phyloP scores from a whole-genome alignment of 495 filamentous ascomycete species.

The Aspergillus wentii region DNA sequence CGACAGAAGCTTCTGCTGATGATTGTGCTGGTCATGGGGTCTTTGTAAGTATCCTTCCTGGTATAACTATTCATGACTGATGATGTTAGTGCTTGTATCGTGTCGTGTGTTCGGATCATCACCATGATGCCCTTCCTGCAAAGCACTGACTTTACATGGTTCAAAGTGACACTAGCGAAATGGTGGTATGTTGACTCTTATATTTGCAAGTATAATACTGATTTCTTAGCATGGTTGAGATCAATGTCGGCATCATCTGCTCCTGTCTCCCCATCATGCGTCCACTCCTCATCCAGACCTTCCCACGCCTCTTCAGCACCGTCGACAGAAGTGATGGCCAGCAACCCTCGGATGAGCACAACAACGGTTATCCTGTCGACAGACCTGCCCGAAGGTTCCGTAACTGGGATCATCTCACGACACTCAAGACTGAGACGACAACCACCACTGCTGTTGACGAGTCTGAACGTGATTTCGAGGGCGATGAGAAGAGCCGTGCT shows the following conservation, averaged over 20 bases:
- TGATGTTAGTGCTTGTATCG: conserved; percentile 5
- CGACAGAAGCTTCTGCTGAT: conserved; percentile 5
- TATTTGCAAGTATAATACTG: not conserved
- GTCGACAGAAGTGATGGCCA: not conserved
- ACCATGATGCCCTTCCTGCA: conserved; percentile 9
- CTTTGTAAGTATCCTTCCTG: conserved; percentile 4
- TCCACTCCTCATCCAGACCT: conserved; percentile 2
- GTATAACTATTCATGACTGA: too few species aligned
- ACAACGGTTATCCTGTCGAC: not conserved
- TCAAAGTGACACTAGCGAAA: conserved; percentile 9
- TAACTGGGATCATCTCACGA: conserved; percentile 6
- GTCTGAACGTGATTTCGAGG: not conserved
- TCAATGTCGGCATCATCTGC: conserved; percentile 10
- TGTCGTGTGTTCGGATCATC: conserved; percentile 5
- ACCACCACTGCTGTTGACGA: too few species aligned
- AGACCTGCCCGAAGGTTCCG: conserved; percentile 1
- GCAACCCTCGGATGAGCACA: not conserved
- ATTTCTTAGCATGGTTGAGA: conserved; percentile 6
- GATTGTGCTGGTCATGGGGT: conserved; percentile 7
- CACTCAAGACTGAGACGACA: not conserved
- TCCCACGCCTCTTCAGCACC: conserved; percentile 4
- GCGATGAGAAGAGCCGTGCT: not conserved
- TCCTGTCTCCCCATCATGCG: conserved; percentile 5
- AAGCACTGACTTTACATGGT: conserved; percentile 5
- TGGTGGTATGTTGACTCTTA: conserved; percentile 5